phyloP scores from a whole-genome alignment of 2,329 filamentous ascomycete species.

The Apiospora pterosperma region DNA sequence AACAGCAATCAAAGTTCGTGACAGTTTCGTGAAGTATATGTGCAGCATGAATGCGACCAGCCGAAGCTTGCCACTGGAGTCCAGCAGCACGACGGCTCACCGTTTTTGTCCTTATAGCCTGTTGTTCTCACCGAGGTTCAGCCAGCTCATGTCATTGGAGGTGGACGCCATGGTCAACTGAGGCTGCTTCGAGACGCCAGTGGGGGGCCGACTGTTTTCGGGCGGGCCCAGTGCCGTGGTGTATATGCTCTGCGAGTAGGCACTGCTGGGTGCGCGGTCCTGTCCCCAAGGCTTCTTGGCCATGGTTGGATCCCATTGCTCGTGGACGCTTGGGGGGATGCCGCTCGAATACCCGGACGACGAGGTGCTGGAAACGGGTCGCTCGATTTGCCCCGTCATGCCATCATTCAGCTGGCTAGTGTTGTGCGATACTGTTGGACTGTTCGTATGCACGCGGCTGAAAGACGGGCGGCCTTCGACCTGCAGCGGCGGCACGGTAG shows the following conservation, averaged over 20 bases:
- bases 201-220: slow-evolving; percentile 22
- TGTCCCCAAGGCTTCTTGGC: slow-evolving; percentile 44
- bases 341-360: slow-evolving; percentile 61
- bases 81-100: background rate
- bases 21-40: slow-evolving; percentile 2
- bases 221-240: slow-evolving; percentile 36
- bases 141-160: slow-evolving; percentile 73
- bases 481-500: slow-evolving; percentile 65
- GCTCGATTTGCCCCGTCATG: slow-evolving; percentile 59
- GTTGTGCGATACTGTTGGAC: slow-evolving; percentile 65
- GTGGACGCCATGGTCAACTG: slow-evolving; percentile 47
- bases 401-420: slow-evolving; percentile 51
- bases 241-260: slow-evolving; percentile 45
- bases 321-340: slow-evolving; percentile 60
- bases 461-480: slow-evolving; percentile 61
- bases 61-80: background rate
- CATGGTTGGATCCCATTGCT: slow-evolving; percentile 50
- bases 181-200: slow-evolving; percentile 44
- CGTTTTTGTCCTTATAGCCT: slow-evolving; percentile 6
- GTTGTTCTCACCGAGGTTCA: slow-evolving; percentile 60
- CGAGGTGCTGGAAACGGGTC: slow-evolving; percentile 48
- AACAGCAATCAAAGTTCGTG: background rate
- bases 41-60: background rate
- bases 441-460: slow-evolving; percentile 64
- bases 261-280: slow-evolving; percentile 49